phyloP scores from a whole-genome alignment of 2,329 filamentous ascomycete species.

The Alternaria arbusti region DNA sequence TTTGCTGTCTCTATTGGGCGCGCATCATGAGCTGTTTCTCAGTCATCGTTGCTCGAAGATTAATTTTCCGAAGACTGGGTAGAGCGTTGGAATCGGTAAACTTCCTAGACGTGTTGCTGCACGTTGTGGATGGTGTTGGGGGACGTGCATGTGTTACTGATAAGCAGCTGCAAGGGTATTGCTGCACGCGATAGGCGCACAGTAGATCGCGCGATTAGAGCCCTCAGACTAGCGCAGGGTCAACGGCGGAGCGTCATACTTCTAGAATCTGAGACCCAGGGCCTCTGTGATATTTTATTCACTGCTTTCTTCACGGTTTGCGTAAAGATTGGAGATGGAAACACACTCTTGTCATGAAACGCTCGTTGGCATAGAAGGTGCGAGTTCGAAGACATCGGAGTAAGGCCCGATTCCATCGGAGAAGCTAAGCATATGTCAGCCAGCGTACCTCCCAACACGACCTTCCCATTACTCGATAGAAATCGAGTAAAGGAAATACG shows the following conservation, averaged over 20 bases:
- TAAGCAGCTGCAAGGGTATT: slow-evolving; percentile 26
- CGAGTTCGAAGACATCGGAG: slow-evolving; percentile 1
- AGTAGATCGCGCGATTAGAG: slow-evolving; percentile 32
- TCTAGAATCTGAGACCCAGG: slow-evolving; percentile 5
- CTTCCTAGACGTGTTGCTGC: slow-evolving; percentile 1
- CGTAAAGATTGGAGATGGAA: background rate
- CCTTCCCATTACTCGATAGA: slow-evolving; percentile 42
- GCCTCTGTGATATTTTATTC: background rate
- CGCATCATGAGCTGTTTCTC: background rate
- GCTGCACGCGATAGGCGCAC: slow-evolving; percentile 12
- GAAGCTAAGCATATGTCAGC: slow-evolving; percentile 34
- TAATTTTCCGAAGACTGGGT: background rate
- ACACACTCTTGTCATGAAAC: background rate
- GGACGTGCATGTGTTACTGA: slow-evolving; percentile 26
- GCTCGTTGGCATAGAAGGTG: background rate
- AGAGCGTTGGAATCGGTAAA: background rate
- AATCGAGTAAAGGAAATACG: slow-evolving; percentile 44
- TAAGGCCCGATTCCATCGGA: slow-evolving; percentile 4
- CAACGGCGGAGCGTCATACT: slow-evolving; percentile 30
- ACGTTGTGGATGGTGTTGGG: slow-evolving; percentile 7
- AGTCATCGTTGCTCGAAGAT: background rate
- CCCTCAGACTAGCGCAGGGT: slow-evolving; percentile 38
- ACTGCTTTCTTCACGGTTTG: background rate
- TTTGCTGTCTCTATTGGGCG: background rate
- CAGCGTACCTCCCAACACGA: slow-evolving; percentile 33